Conservation (phyloP, 441 rosid species). For the Bruguiera hainesii region DNA sequence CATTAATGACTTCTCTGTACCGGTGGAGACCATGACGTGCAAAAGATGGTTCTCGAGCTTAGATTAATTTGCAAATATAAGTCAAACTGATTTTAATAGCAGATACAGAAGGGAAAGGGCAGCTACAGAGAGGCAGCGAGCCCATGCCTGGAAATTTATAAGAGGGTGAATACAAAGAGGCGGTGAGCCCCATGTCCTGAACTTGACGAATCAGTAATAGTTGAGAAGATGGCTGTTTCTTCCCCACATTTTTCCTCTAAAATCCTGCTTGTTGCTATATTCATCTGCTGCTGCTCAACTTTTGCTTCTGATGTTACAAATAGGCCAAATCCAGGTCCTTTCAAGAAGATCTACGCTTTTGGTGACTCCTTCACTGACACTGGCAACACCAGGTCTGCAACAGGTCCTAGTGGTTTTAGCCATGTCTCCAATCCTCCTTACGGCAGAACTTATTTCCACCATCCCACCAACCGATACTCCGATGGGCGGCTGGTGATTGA, state of each 20-base stretch:
- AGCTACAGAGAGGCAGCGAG: background rate
- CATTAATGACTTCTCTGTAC: background rate
- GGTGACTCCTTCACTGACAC: constrained; percentile 97
- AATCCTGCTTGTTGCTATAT: constrained; percentile 13
- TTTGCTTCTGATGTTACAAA: constrained; percentile 18
- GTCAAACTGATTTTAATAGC: too few species aligned
- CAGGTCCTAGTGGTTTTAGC: constrained; percentile 71
- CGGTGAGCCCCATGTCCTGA: background rate
- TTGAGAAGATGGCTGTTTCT: constrained; percentile 21
- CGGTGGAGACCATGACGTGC: background rate
- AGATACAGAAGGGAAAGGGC: background rate
- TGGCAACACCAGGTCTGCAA: constrained; percentile 63
- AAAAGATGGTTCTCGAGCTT: background rate
- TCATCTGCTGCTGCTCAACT: constrained; percentile 20
- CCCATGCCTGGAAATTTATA: background rate
- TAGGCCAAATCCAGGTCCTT: constrained; percentile 33
- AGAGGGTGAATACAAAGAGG: background rate
- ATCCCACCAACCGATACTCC: constrained; percentile 81
- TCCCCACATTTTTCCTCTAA: constrained; percentile 12
- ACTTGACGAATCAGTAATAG: background rate
- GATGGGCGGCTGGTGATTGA: constrained; percentile 89
- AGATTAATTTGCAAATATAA: background rate
- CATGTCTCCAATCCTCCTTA: constrained; percentile 77
- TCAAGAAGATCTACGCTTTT: constrained; percentile 76
- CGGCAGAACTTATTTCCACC: constrained; percentile 75